Conservation (phyloP, 2,329 filamentous ascomycete genomes). For the Fusarium continuum region DNA sequence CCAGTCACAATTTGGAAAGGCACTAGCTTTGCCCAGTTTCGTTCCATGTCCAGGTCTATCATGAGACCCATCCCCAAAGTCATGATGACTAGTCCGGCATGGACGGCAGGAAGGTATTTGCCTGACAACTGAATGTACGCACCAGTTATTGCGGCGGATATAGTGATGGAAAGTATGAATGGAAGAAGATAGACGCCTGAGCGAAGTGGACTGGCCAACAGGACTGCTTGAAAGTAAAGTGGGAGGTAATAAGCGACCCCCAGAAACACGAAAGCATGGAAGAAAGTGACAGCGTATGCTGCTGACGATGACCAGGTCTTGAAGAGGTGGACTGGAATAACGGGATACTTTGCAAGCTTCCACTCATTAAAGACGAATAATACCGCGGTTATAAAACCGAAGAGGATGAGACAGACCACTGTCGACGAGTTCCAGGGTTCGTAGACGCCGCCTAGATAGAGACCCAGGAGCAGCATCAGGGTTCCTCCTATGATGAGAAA, state of each 20-base stretch:
- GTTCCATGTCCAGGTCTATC: conserved; percentile 62
- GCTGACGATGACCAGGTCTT: conserved; percentile 64
- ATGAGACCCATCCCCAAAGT: conserved; percentile 67
- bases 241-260: conserved; percentile 76
- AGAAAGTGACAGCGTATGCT: conserved; percentile 57
- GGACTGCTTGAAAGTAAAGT: conserved; percentile 76
- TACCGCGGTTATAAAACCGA: conserved; percentile 60
- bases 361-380: conserved; percentile 70
- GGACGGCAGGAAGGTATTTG: conserved; percentile 65
- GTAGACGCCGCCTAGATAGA: conserved; percentile 73
- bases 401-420: conserved; percentile 70
- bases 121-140: conserved; percentile 62
- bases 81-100: conserved; percentile 62
- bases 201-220: conserved; percentile 66
- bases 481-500: conserved; percentile 70
- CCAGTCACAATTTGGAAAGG: conserved; percentile 68
- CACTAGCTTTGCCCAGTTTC: conserved; percentile 58
- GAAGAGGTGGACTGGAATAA: conserved; percentile 75
- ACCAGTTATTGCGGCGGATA: conserved; percentile 55
- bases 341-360: conserved; percentile 69
- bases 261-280: conserved; percentile 68
- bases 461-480: conserved; percentile 74
- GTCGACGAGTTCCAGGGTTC: conserved; percentile 69
- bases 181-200: conserved; percentile 71
- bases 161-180: conserved; percentile 60